Evolutionary conservation across 2,329 filamentous ascomycete genomes (phyloP), one percentile per base, ranked within the genome.

Genomic region (Rhinocladiella mackenziei): DNA sequence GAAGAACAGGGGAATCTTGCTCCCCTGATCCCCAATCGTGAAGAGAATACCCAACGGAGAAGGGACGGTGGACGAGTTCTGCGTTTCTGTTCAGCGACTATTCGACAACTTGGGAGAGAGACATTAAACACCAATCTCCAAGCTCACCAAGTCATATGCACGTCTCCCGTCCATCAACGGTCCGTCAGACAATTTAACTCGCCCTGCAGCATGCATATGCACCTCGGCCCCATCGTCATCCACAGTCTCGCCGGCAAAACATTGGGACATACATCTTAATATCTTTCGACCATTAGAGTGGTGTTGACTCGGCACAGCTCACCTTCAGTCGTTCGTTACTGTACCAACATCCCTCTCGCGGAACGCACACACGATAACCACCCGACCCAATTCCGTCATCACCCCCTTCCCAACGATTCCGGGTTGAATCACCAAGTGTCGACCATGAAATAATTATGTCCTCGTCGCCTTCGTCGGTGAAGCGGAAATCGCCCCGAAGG

Each of bases 401-500:
- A 22, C 33, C 17, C 13, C 13, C 31, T n/a, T n/a, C n/a, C n/a
- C n/a, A 39, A 19, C 33, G 13, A 22, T 14, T 39, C 15, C 25
- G 18, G 15, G 9, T 11, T 23, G n/a, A 42, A 14, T 20, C 19
- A 8, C 17, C 13, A 14, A 11, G 22, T 23, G 11, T 23, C 29
- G 32, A 55, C 37, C 23, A 55, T 55, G 52, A 39, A 39, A 50
- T 55, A 53, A 26, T 31, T 25, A 55, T 55, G 52, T 52, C 50
- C 37, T 57, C 53, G 43, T 52, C 51, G 34, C 49, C 51, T 48
- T 49, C 47, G 39, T 43, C 50, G 45, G 45, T 54, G 34, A 52
- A 51, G 39, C 45, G 39, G 29, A 51, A 34, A 47, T 48, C 46
- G 33, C 58, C 66, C 23, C 60, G 55, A 56, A 62, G 69, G 53